These are phyloP conservation scores for Alternaria brassicicola DNA, from an alignment of 2,329 filamentous ascomycete species.

Conservation along the genomic window DNA sequence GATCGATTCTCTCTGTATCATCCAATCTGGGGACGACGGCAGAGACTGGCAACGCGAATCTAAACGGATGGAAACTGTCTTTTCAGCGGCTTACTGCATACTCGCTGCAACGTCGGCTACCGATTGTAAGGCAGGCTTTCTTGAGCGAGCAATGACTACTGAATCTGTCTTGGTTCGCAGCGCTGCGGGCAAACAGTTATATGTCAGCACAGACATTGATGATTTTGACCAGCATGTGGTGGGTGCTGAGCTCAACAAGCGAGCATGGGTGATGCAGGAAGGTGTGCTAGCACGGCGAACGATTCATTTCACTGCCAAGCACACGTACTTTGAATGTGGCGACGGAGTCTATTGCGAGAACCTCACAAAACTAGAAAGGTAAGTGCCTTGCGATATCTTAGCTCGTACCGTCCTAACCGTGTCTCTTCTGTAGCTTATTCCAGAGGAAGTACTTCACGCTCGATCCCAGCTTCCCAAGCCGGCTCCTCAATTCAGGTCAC, in stretches of 20 bases:
- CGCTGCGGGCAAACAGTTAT: conserved; percentile 1
- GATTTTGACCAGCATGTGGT: conserved; percentile 17
- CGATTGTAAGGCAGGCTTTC: conserved; percentile 23
- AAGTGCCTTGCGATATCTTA: conserved; percentile 5
- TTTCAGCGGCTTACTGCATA: neutral
- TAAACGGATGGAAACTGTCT: neutral
- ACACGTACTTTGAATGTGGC: conserved; percentile 28
- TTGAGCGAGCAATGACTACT: conserved; percentile 5
- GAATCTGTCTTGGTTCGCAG: conserved; percentile 15
- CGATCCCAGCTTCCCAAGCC: conserved; percentile 21
- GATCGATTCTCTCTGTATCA: neutral
- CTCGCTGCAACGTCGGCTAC: conserved; percentile 12
- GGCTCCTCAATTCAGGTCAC: conserved; percentile 11
- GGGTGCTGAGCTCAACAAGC: conserved; percentile 20
- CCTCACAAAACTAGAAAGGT: conserved; percentile 21
- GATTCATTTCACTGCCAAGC: conserved; percentile 26
- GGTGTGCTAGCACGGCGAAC: conserved; percentile 21
- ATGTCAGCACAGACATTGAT: conserved; percentile 11
- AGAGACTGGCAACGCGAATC: neutral
- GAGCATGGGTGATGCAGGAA: conserved; percentile 32
- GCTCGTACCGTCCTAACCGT: too few species aligned
- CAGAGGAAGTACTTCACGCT: conserved; percentile 15
- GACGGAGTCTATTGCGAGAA: conserved; percentile 25
- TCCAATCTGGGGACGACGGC: neutral
- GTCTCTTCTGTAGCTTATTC: too few species aligned